A percentile compares a stretch with the other conserved stretches of the same genome.
Conservation (phyloP, 306 rosid genomes). For the Fragaria ananassa region DNA sequence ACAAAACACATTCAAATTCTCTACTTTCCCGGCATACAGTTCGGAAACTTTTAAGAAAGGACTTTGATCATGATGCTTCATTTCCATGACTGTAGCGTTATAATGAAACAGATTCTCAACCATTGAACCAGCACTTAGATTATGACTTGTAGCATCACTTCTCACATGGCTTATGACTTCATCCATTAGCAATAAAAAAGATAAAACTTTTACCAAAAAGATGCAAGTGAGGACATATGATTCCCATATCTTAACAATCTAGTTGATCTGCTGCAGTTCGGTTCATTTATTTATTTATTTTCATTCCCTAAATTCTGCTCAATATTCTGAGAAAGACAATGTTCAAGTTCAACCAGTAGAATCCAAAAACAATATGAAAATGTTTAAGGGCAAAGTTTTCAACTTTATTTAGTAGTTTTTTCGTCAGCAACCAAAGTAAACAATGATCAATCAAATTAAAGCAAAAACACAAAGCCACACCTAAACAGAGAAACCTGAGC, state of each 20-base stretch:
- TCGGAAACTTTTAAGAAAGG: conserved; percentile 17
- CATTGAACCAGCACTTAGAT: conserved; percentile 37
- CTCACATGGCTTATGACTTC: conserved; percentile 18
- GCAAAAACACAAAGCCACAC: conserved; percentile 33
- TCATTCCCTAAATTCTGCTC: not conserved
- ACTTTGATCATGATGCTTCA: conserved; percentile 9
- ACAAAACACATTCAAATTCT: conserved; percentile 10
- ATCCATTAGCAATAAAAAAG: conserved; percentile 13
- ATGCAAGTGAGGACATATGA: not conserved
- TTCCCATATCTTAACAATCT: not conserved
- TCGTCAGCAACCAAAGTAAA: conserved; percentile 11
- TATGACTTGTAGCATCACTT: conserved; percentile 5
- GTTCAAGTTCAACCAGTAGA: not conserved
- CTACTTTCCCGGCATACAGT: conserved; percentile 29
- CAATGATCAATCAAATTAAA: conserved; percentile 3
- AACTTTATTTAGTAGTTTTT: not conserved
- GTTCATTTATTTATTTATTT: not conserved
- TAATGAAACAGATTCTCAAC: conserved; percentile 35
- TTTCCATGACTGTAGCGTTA: conserved; percentile 12
- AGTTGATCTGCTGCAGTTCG: not conserved
- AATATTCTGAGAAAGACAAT: not conserved
- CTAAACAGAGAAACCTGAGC: conserved; percentile 99
- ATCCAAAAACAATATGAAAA: not conserved
- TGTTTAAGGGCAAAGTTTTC: not conserved
- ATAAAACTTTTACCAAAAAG: conserved; percentile 7